A percentile compares a stretch with the other conserved stretches of the same genome.
These are phyloP conservation scores for Acanthamoeba triangularis DNA, from an alignment of 208 protist genomes.

Conservation along the genomic window DNA sequence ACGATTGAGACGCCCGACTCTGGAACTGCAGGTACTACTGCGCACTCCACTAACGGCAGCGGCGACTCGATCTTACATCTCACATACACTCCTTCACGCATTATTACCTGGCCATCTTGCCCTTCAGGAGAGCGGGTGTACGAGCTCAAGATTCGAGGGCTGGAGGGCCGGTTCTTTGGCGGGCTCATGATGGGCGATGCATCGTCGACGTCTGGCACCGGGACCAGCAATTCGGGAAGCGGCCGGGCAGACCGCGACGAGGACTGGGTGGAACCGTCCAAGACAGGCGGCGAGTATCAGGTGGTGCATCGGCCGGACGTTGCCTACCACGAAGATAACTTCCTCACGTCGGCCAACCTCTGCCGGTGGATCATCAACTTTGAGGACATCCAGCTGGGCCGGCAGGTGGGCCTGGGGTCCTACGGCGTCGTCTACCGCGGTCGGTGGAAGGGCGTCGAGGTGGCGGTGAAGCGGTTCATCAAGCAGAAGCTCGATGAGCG, in stretches of 20 bases:
- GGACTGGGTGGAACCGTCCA: not conserved
- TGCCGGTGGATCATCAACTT: constrained; percentile 66
- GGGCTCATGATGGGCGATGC: not conserved
- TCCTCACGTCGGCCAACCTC: not conserved
- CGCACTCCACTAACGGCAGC: not conserved
- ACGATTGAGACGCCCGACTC: not conserved
- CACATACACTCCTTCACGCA: not conserved
- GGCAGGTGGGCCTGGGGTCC: constrained; percentile 1
- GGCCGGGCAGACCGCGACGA: not conserved
- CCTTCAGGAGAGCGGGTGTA: not conserved
- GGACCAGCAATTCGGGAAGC: not conserved
- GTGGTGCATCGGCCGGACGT: not conserved
- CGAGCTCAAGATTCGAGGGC: not conserved
- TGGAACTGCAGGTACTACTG: not conserved
- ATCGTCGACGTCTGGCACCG: not conserved
- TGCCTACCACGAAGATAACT: constrained; percentile 32
- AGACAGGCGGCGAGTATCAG: not conserved
- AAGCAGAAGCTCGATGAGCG: too few relatives aligned
- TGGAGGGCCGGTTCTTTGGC: constrained; percentile 16
- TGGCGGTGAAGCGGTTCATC: too few relatives aligned
- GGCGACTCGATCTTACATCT: not conserved
- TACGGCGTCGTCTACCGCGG: constrained; percentile 32
- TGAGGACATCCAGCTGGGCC: not conserved
- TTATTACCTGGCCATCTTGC: not conserved
- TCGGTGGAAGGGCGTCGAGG: not conserved